Evolutionary conservation across 805 yeast genomes (phyloP).

Genomic region (Saccharomycopsis microspora): DNA sequence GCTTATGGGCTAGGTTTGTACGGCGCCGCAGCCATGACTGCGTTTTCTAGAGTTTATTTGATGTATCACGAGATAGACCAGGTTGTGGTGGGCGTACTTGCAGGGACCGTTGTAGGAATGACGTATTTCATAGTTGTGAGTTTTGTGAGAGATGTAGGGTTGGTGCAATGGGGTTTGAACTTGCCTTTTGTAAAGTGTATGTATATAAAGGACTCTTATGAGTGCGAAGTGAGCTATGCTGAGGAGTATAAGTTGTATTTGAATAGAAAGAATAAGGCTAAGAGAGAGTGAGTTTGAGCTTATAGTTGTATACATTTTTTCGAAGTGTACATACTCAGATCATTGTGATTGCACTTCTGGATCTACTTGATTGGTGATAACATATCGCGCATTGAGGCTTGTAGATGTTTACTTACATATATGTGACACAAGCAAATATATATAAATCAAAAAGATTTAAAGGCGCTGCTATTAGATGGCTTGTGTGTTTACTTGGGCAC

Average conservation of each 20-base stretch:
- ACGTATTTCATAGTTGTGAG: constrained; percentile 42
- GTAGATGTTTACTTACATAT: too few relatives aligned
- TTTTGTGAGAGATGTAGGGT: constrained; percentile 52
- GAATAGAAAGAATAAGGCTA: constrained; percentile 2
- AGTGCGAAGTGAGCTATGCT: constrained; percentile 14
- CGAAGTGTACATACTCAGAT: too few relatives aligned
- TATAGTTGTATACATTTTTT: background rate
- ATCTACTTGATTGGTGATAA: too few relatives aligned
- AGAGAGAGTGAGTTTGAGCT: background rate
- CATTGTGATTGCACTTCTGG: too few relatives aligned
- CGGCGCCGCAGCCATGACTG: constrained; percentile 29
- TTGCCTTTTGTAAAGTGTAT: constrained; percentile 43
- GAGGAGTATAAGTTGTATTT: constrained; percentile 12
- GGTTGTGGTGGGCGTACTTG: constrained; percentile 56
- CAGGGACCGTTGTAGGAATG: constrained; percentile 54
- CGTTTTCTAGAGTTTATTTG: constrained; percentile 64
- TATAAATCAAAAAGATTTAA: too few relatives aligned
- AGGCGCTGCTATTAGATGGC: too few relatives aligned
- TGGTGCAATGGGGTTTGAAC: constrained; percentile 51
- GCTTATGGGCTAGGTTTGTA: constrained; percentile 19
- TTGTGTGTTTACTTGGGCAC: too few relatives aligned
- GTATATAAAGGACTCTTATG: constrained; percentile 50
- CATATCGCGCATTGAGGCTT: too few relatives aligned
- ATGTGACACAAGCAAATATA: too few relatives aligned
- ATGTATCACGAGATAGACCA: constrained; percentile 68